Evolutionary conservation across 495 filamentous ascomycete species (phyloP).

Genomic region (Daldinia concentrica): DNA sequence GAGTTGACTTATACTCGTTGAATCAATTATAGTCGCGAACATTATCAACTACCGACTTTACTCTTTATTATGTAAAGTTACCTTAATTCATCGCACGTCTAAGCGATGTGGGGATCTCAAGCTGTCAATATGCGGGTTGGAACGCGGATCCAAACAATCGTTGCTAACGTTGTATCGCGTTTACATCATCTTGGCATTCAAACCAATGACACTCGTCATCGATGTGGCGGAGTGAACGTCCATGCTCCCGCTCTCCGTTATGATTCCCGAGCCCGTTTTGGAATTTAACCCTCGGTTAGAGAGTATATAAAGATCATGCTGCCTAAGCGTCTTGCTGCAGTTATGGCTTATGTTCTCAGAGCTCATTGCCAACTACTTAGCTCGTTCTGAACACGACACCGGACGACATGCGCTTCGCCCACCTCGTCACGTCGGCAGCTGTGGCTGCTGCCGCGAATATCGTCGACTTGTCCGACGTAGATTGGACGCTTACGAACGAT

Average conservation of each 20-base stretch:
- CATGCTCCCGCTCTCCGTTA: background rate
- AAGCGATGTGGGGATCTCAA: background rate
- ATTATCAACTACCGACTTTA: background rate
- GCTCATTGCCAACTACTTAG: background rate
- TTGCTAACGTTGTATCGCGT: background rate
- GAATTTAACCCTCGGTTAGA: background rate
- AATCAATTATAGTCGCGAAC: background rate
- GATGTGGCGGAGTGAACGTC: background rate
- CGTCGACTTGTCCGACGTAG: constrained; percentile 60
- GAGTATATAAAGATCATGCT: background rate
- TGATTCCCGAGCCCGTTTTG: background rate
- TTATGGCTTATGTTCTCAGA: background rate
- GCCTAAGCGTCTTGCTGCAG: background rate
- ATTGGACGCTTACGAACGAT: constrained; percentile 66
- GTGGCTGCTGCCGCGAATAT: constrained; percentile 45
- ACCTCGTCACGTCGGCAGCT: constrained; percentile 13
- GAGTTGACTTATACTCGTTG: background rate
- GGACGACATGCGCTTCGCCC: constrained; percentile 12
- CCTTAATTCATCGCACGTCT: background rate
- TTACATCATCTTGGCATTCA: background rate
- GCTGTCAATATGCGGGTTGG: background rate
- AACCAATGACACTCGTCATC: background rate
- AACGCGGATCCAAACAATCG: background rate
- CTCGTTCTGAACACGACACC: background rate
- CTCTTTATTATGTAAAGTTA: background rate